A percentile compares a stretch with the other conserved stretches of the same genome.
These are phyloP conservation scores for Allium sativum DNA, from an alignment of 106 monocot species.

Conservation along the genomic window DNA sequence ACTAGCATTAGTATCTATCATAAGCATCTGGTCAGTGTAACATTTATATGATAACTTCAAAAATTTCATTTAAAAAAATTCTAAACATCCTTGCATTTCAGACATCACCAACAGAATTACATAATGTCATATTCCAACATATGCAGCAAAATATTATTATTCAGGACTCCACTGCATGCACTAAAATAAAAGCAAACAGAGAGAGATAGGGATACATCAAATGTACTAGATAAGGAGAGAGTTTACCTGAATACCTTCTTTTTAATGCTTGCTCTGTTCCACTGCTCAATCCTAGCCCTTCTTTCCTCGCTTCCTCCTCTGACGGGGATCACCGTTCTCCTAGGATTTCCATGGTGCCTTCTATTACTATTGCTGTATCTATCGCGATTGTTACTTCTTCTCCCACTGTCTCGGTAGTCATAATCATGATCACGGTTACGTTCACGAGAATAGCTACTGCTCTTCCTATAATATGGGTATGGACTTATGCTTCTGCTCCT, in stretches of 20 bases:
- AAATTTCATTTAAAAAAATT: no score
- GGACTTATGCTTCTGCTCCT: slow-evolving; percentile 35
- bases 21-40: no score
- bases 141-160: no score
- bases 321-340: slow-evolving; percentile 19
- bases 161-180: no score
- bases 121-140: no score
- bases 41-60: no score
- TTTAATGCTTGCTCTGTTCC: slow-evolving; percentile 61
- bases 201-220: background rate
- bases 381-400: slow-evolving; percentile 22
- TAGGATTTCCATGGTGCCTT: slow-evolving; percentile 29
- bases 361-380: slow-evolving; percentile 29
- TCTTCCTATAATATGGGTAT: slow-evolving; percentile 17
- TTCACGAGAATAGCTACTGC: slow-evolving; percentile 22
- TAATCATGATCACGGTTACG: slow-evolving; percentile 14
- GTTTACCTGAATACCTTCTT: slow-evolving; percentile 19
- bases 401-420: slow-evolving; percentile 14
- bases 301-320: slow-evolving; percentile 66
- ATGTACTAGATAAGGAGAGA: slow-evolving; percentile 3
- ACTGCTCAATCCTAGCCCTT: slow-evolving; percentile 64
- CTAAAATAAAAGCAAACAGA: background rate
- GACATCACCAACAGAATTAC: no score
- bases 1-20: no score
- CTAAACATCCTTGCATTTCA: no score